Conservation (phyloP, 139 green algal species). For the Chlorokybus atmophyticus region DNA sequence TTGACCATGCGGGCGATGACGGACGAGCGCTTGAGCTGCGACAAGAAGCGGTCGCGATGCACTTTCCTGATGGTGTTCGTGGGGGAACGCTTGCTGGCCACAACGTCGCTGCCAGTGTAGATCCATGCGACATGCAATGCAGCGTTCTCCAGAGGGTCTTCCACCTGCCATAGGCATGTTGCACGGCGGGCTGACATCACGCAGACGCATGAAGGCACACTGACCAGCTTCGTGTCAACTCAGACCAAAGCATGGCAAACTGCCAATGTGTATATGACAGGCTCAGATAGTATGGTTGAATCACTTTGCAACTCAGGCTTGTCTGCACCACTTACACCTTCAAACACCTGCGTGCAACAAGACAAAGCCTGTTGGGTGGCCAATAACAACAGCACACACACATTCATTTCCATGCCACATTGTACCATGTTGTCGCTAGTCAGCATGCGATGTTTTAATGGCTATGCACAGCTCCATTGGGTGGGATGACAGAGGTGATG, state of each 20-base stretch:
- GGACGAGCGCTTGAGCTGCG: slow-evolving; percentile 79
- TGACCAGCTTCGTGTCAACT: slow-evolving; percentile 34
- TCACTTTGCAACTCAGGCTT: no score
- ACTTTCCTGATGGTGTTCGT: slow-evolving; percentile 32
- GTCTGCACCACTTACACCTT: slow-evolving; percentile 10
- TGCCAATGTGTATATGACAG: slow-evolving; percentile 74
- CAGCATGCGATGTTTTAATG: slow-evolving; percentile 74
- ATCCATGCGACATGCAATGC: slow-evolving; percentile 31
- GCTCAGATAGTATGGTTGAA: no score
- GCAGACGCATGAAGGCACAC: neutral
- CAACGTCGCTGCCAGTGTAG: slow-evolving; percentile 12
- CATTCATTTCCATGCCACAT: slow-evolving; percentile 3
- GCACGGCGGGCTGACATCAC: neutral
- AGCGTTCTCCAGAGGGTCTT: slow-evolving; percentile 38
- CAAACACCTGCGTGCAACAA: slow-evolving; percentile 17
- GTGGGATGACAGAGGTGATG: slow-evolving; percentile 87
- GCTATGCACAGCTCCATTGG: slow-evolving; percentile 96
- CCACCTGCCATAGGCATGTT: no score
- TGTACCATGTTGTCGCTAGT: slow-evolving; percentile 83
- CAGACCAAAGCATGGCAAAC: slow-evolving; percentile 75
- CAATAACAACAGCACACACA: neutral
- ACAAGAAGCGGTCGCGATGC: slow-evolving; percentile 74
- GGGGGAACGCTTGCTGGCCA: neutral
- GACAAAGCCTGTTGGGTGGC: neutral
- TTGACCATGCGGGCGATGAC: slow-evolving; percentile 42